These are phyloP conservation scores for Scolecobasidium constrictum DNA, from an alignment of 2,329 filamentous ascomycete genomes.

Conservation along the genomic window DNA sequence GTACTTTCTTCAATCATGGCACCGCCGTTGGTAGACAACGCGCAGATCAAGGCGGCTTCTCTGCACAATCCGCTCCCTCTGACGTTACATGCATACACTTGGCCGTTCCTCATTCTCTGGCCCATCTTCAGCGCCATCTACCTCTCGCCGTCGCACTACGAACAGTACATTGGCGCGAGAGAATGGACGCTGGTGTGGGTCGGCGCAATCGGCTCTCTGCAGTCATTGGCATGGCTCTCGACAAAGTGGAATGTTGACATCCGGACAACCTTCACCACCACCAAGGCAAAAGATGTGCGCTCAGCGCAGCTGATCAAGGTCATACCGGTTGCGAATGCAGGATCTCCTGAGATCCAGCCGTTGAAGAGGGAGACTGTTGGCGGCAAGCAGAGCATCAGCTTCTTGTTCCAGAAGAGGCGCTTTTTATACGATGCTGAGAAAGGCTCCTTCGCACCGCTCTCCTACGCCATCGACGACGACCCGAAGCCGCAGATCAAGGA, in stretches of 20 bases:
- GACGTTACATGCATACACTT: conserved; percentile 77
- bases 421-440: conserved; percentile 71
- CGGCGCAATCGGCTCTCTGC: conserved; percentile 74
- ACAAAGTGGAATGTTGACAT: conserved; percentile 97
- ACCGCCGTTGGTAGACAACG: conserved; percentile 80
- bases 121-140: conserved; percentile 85
- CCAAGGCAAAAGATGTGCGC: conserved; percentile 55
- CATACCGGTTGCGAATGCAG: conserved; percentile 80
- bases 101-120: conserved; percentile 89
- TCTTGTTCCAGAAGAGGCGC: conserved; percentile 95
- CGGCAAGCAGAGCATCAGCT: conserved; percentile 69
- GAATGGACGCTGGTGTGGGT: conserved; percentile 98
- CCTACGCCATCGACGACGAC: conserved; percentile 73
- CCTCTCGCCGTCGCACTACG: conserved; percentile 71
- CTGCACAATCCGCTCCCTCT: conserved; percentile 78
- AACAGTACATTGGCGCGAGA: conserved; percentile 80
- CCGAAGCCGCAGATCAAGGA: conserved; percentile 67
- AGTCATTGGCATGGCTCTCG: conserved; percentile 85
- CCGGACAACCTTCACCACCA: conserved; percentile 70
- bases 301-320: conserved; percentile 85
- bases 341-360: conserved; percentile 75
- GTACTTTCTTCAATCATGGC: too few species aligned
- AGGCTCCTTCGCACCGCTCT: conserved; percentile 69
- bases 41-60: conserved; percentile 78
- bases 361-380: conserved; percentile 67